Base-by-base conservation (phyloP, 1,139 yeast genomes). In the Zygoascus sp. region DNA sequence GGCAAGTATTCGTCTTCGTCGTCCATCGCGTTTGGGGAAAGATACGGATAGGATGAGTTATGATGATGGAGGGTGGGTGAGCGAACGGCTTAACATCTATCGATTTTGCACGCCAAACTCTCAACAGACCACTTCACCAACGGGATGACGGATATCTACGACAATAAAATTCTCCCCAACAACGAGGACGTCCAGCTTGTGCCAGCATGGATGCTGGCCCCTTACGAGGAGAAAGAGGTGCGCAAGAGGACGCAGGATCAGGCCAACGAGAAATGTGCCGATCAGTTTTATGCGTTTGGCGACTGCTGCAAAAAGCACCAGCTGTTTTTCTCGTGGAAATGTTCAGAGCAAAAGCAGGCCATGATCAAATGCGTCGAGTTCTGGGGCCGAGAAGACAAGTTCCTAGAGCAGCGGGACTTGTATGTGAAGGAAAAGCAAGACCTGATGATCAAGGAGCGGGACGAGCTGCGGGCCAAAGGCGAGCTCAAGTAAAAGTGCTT, bases 191-290 rank as follows among this genome's bases (percentile, higher is more conserved):
- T 32, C 15, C 44, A 46, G 28, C 34, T 41, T 35, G 42, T 46
- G n/a, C 96, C 96, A 1, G 72, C 80, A 11, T 89, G 97, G 97
- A 77, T 87, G 57, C 72, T 89, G 36, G 80, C 94, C 0, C 96
- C 96, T 2, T 76, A 77, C 56, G 97, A 89, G 62, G 97, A 89
- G 62, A 83, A 83, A 66, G 79, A 82, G 55, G 81, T 88, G 30
- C 79, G 88, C 56, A 81, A 80, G 57, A 76, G 88, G 58, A 81
- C 94, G 80, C 84, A 88, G 65, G 79, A 75, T 52, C 76, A 76
- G 62, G 80, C 96, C 0, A 85, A 88, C 68, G 73, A 76, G 43
- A 68, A 70, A 53, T 89, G 97, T 64, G 89, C 83, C 58, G 81
- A 75, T 32, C 74, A 62, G 25, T 56, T 53, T 42, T 45, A 58